Evolutionary conservation across 2,329 filamentous ascomycete genomes (phyloP), one percentile per base, ranked within the genome.

Genomic region (Phaeosphaeriaceae sp.): DNA sequence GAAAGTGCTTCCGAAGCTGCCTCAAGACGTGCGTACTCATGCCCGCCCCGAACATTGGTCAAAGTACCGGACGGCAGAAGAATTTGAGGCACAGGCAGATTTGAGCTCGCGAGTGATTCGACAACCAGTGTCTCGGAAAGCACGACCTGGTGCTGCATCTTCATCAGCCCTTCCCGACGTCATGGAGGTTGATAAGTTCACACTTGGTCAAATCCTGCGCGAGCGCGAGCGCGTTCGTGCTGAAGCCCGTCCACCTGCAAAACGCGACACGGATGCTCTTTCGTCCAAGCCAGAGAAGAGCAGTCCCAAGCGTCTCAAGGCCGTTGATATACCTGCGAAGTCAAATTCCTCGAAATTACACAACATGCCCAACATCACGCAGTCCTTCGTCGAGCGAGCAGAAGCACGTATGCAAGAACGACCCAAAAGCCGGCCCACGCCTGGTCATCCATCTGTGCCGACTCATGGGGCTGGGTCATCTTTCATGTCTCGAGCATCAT

Each of bases 11-110:
- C 65, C 63, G 11, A 49, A 27, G 15, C 24, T 53, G 2, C 48
- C 54, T 10, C 22, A 42, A 7, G 42, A 54, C 6, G 33, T 36
- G 17, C 52, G 33, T 17, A 45, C 40, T 7, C 53, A 61, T 31
- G 20, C n/a, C 15, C 62, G 59, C 5, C 51, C 59, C 6, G 52
- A 56, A 2, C 59, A 66, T 45, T 66, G 63, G 65, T 58, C 56
- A 3, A 61, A 60, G 24, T 66, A 58, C 45, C 62, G 54, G 51
- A 66, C 59, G 7, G 57, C 51, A 9, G 51, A 56, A 31, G 57
- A 67, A 21, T 33, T 47, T 13, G 58, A 66, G 20, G 33, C 51
- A 4, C 52, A 33, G 6, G 22, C 52, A 7, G 44, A 61, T 3
- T 1, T 56, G 20, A 33, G 22, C 27, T 57, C 54, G 22, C 60